phyloP scores from a whole-genome alignment of 2,329 filamentous ascomycete species.

The Pestalotiopsis sp. region DNA sequence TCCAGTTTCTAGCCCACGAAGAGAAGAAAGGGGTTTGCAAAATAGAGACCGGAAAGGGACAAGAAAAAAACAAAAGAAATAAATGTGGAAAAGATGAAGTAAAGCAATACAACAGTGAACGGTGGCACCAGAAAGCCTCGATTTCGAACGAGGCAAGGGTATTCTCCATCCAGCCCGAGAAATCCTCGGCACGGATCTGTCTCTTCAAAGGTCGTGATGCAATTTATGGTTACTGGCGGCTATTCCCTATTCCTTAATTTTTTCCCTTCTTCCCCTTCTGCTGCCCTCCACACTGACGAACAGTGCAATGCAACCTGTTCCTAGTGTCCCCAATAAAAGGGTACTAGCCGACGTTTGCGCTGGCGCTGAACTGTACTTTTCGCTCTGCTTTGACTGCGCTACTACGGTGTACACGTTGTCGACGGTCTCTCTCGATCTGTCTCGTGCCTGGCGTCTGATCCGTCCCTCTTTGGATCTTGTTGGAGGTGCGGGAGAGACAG shows the following conservation, averaged over 20 bases:
- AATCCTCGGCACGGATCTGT: background rate
- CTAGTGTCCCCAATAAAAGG: background rate
- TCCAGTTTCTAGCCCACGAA: background rate
- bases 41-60: background rate
- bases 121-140: background rate
- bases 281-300: background rate
- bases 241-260: background rate
- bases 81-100: background rate
- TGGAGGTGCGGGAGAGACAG: background rate
- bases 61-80: background rate
- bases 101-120: background rate
- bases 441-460: background rate
- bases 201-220: background rate
- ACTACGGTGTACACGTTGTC: background rate
- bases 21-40: background rate
- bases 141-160: background rate
- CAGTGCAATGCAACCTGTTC: background rate
- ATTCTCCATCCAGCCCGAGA: background rate
- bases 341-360: background rate
- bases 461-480: no score
- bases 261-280: background rate
- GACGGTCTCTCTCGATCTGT: background rate
- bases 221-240: background rate
- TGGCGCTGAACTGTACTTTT: background rate
- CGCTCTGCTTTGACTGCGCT: background rate